Percentiles rank a stretch among this genome's conserved stretches.
These are phyloP conservation scores for Paraglomus occultum DNA, from an alignment of 192 early-diverging fungal genomes.

Conservation along the genomic window DNA sequence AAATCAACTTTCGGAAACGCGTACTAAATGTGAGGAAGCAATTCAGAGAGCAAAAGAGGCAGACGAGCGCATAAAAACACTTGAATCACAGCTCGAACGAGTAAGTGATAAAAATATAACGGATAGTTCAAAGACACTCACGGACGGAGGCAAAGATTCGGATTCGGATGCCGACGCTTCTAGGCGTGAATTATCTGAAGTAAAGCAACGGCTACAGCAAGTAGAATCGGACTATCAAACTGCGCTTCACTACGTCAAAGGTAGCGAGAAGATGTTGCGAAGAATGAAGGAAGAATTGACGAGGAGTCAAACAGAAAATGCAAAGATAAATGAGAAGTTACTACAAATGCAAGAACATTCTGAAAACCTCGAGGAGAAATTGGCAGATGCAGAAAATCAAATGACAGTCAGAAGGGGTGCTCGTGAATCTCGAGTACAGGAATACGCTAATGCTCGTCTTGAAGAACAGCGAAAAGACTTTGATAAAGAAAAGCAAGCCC, in stretches of 20 bases:
- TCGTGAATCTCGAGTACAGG: constrained; percentile 15
- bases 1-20: constrained; percentile 19
- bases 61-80: constrained; percentile 27
- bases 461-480: constrained; percentile 24
- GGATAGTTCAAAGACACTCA: neutral
- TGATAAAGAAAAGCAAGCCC: neutral
- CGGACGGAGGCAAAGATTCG: constrained; percentile 5
- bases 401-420: constrained; percentile 27
- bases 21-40: constrained; percentile 27
- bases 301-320: constrained; percentile 21
- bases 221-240: constrained; percentile 45
- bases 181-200: constrained; percentile 24
- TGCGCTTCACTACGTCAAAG: constrained; percentile 36
- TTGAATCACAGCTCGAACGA: constrained; percentile 11
- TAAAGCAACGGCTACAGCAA: constrained; percentile 34
- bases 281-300: constrained; percentile 35
- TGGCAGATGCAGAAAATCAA: constrained; percentile 37
- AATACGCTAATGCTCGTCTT: constrained; percentile 4
- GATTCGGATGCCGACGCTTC: neutral
- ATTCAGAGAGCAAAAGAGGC: constrained; percentile 28
- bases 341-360: constrained; percentile 21
- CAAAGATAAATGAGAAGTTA: constrained; percentile 5
- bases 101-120: neutral
- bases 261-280: constrained; percentile 35
- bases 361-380: constrained; percentile 36